Base-by-base conservation (phyloP, 805 yeast species). In the Cyberlindnera galapagoensis region DNA sequence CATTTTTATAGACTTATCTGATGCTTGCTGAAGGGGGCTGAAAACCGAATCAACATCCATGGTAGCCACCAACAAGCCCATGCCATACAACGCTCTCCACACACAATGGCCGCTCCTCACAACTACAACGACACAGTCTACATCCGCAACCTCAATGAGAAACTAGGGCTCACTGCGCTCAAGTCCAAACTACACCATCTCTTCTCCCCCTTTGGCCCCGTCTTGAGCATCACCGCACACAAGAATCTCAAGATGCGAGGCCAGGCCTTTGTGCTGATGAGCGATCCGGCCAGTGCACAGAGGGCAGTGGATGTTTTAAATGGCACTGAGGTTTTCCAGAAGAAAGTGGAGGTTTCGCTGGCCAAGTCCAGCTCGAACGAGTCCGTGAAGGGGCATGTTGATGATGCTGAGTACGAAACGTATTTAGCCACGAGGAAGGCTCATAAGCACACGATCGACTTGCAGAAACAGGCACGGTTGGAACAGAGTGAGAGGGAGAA, bases 261-360 rank as follows among this genome's bases (percentile, higher is more conserved):
- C 3, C 95, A 85, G 54, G 95, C 94, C 1, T 85, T 83, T 52
- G 65, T 85, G 6, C 72, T 83, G 0, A 73, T 76, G 32, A 63
- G 58, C 4, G 48, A 53, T 13, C 45, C 47, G 1, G 60, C 60
- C 4, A 54, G 59, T 5, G 76, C 87, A 2, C 35, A 50, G 4
- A 46, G 49, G 10, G 56, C 56, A 1, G 21, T 49, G 11, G 26
- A 38, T 6, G 36, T 32, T 8, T 24, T 51, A 9, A 21, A 51
- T 25, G 53, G 53, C 3, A 15, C 19, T 4, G 33, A 21, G n/a
- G 15, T 51, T 6, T 50, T 49, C 23, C 38, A 44, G 15, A 34
- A 47, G 34, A 41, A 41, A 12, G 29, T 51, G 17, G 45, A 42
- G 16, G 35, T 49, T 0, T 32, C 41, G 25, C 22, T 44, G 38